phyloP scores from a whole-genome alignment of 2,329 filamentous ascomycete species.

The Cytospora mali region DNA sequence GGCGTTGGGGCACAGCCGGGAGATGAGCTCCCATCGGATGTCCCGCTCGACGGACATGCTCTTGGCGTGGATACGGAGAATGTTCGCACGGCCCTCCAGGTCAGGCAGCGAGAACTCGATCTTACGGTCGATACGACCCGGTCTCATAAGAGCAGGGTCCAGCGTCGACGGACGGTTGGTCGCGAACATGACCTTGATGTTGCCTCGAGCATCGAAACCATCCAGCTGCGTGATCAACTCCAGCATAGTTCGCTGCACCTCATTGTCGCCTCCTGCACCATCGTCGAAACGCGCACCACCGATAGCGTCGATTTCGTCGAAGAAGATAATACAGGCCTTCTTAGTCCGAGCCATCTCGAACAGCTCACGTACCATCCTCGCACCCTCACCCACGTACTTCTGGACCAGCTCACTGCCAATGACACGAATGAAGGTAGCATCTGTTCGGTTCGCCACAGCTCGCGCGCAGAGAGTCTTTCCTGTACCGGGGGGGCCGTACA shows the following conservation, averaged over 20 bases:
- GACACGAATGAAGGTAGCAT: constrained; percentile 97
- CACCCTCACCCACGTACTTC: constrained; percentile 98
- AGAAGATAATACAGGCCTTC: constrained; percentile 99
- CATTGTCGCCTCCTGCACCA: constrained; percentile 94
- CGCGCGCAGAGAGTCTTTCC: constrained; percentile 97
- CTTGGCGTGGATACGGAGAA: constrained; percentile 97
- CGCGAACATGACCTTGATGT: constrained; percentile 99
- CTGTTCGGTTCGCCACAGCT: constrained; percentile 96
- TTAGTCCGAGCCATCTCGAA: constrained; percentile 99
- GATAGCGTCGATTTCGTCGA: constrained; percentile 96
- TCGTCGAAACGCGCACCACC: constrained; percentile 96
- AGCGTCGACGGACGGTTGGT: constrained; percentile 95
- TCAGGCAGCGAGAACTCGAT: constrained; percentile 98
- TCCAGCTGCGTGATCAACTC: constrained; percentile 96
- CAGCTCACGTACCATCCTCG: constrained; percentile 96
- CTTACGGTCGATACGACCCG: constrained; percentile 96
- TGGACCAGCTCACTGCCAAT: constrained; percentile 98
- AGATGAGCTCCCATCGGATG: constrained; percentile 98
- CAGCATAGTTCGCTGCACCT: constrained; percentile 97
- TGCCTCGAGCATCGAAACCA: constrained; percentile 93
- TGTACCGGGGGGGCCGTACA: constrained; percentile 97
- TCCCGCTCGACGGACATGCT: constrained; percentile 99
- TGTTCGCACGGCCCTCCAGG: constrained; percentile 95
- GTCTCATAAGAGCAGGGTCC: constrained; percentile 95
- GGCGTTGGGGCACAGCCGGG: constrained; percentile 92